Conservation (phyloP, 306 rosid species). For the Cicer chorassanicum region DNA sequence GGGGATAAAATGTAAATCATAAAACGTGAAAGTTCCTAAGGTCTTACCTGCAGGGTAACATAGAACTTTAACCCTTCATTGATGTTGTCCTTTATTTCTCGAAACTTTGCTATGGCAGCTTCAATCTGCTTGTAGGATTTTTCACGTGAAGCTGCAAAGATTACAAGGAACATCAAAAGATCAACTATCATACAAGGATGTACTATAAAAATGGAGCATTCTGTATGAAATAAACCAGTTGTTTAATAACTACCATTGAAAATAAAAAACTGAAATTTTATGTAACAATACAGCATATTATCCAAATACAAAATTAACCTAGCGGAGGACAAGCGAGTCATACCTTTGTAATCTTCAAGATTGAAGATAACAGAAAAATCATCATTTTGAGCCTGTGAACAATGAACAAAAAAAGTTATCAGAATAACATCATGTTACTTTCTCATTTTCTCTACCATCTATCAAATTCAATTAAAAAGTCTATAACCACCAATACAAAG, state of each 20-base stretch:
- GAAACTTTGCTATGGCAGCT: slow-evolving; percentile 86
- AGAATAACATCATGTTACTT: slow-evolving; percentile 36
- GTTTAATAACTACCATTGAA: slow-evolving; percentile 6
- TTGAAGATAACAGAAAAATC: slow-evolving; percentile 80
- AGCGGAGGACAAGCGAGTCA: slow-evolving; percentile 19
- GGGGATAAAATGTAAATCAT: background rate
- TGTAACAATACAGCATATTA: slow-evolving; percentile 1
- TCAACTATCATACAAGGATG: slow-evolving; percentile 19
- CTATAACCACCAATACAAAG: slow-evolving; percentile 16
- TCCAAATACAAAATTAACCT: slow-evolving; percentile 16
- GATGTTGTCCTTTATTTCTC: slow-evolving; percentile 90
- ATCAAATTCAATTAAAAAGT: slow-evolving; percentile 17
- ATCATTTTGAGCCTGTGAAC: slow-evolving; percentile 83
- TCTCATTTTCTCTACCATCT: background rate
- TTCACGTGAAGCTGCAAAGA: slow-evolving; percentile 80
- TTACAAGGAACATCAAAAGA: slow-evolving; percentile 43
- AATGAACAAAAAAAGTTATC: slow-evolving; percentile 44
- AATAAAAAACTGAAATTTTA: background rate
- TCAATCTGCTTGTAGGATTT: slow-evolving; percentile 95
- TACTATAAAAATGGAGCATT: slow-evolving; percentile 22
- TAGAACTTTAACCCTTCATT: slow-evolving; percentile 95
- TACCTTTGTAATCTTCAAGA: slow-evolving; percentile 97
- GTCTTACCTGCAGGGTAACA: slow-evolving; percentile 81
- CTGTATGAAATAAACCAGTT: background rate
- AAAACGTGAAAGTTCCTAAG: background rate